A percentile compares a stretch with the other conserved stretches of the same genome.
Evolutionary conservation across 116 monocot genomes (phyloP).

Genomic region (Papilionanthe hybrid): DNA sequence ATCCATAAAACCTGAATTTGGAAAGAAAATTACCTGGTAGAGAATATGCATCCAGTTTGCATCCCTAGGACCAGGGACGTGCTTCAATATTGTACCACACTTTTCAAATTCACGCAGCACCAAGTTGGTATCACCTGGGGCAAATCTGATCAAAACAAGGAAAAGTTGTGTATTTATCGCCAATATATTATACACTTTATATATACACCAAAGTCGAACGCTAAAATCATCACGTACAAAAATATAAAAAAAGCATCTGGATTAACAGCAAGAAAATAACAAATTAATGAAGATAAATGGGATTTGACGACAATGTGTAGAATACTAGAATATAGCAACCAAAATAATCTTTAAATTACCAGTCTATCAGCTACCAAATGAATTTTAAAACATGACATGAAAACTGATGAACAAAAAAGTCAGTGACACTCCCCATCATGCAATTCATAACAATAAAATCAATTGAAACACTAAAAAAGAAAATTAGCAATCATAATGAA

Average conservation of each 20-base stretch:
- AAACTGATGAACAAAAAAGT: no score
- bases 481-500: no score
- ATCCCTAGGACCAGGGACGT: slow-evolving; percentile 78
- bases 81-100: slow-evolving; percentile 65
- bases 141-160: slow-evolving; percentile 38
- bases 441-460: no score
- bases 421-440: no score
- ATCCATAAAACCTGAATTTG: neutral
- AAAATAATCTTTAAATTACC: no score
- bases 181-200: no score
- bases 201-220: neutral
- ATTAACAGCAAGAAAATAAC: neutral
- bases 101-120: slow-evolving; percentile 90
- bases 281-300: neutral
- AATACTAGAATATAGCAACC: no score
- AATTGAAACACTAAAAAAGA: no score
- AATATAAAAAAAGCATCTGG: neutral
- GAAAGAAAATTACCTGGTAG: slow-evolving; percentile 52
- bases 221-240: neutral
- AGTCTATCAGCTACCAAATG: no score
- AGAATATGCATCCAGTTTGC: slow-evolving; percentile 91
- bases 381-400: no score
- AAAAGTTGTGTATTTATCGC: neutral
- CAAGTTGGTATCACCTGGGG: slow-evolving; percentile 69
- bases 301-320: no score